Conservation (phyloP, 2,329 filamentous ascomycete genomes). For the Cercospora sp. region DNA sequence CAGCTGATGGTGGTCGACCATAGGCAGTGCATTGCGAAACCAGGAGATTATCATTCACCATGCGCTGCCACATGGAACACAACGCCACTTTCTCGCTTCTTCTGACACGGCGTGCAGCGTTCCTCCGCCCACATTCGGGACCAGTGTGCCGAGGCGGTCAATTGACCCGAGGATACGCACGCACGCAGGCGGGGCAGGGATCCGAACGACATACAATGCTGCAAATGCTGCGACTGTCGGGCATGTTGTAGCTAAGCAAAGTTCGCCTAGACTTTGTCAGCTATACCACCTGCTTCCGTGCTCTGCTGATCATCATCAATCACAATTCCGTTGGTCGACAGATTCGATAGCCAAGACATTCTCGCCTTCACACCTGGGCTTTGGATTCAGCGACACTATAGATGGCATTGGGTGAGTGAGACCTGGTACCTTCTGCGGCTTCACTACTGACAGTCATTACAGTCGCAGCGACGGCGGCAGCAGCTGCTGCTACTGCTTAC, state of each 20-base stretch:
- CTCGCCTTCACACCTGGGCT: not conserved
- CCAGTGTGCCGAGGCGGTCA: conserved; percentile 5
- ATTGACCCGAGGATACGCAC: conserved; percentile 3
- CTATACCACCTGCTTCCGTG: not conserved
- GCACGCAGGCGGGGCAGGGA: not conserved
- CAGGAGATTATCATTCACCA: not conserved
- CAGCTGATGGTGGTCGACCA: not conserved
- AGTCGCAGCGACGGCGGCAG: conserved; percentile 27
- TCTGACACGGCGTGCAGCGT: not conserved
- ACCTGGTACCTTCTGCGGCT: not conserved
- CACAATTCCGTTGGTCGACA: not conserved
- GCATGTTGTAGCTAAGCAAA: not conserved
- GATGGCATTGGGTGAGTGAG: conserved; percentile 9
- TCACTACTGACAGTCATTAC: not conserved
- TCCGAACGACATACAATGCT: not conserved
- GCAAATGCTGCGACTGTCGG: not conserved
- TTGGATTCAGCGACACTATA: not conserved
- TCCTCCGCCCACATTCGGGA: not conserved
- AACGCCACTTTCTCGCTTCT: not conserved
- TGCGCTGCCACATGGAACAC: not conserved
- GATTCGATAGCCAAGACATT: not conserved
- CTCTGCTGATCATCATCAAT: not conserved
- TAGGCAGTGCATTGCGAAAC: not conserved
- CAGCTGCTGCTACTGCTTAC: conserved; percentile 50
- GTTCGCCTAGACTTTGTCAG: not conserved